Evolutionary conservation across 768 basidiomycete genomes (phyloP).

Genomic region (Mycena amicta): DNA sequence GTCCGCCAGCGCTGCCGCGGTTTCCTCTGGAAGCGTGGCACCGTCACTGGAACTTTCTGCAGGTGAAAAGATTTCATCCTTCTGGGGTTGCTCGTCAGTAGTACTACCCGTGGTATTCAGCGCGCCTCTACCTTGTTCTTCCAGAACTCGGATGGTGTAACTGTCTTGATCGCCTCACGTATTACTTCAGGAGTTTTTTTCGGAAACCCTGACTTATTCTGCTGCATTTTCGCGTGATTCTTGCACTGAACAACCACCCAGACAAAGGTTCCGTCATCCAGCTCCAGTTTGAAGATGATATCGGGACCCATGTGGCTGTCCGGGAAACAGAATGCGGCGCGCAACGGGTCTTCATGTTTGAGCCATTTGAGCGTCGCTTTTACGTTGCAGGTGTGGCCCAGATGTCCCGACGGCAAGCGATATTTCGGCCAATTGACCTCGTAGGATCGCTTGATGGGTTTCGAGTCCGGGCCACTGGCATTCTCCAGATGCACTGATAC

Average conservation of each 20-base stretch:
- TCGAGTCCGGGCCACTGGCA: background rate
- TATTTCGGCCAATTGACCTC: background rate
- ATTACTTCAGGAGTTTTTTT: background rate
- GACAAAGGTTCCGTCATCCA: background rate
- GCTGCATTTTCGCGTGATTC: background rate
- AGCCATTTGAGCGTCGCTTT: background rate
- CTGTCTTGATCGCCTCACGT: background rate
- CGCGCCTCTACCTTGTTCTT: background rate
- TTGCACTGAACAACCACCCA: constrained; percentile 1
- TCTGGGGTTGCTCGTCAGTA: background rate
- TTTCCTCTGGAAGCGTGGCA: background rate
- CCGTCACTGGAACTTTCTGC: no score
- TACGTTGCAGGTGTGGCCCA: background rate
- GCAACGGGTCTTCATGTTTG: background rate
- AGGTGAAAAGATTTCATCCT: background rate
- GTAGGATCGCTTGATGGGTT: background rate
- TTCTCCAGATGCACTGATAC: background rate
- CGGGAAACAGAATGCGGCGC: background rate
- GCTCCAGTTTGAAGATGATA: background rate
- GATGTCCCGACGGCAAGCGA: background rate
- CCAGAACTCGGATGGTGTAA: background rate
- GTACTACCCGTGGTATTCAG: background rate
- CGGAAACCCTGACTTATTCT: background rate
- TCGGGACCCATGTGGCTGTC: background rate
- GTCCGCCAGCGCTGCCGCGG: background rate